Base-by-base conservation (phyloP, 192 early-diverging fungal genomes). In the Chytriomyces hyalinus region DNA sequence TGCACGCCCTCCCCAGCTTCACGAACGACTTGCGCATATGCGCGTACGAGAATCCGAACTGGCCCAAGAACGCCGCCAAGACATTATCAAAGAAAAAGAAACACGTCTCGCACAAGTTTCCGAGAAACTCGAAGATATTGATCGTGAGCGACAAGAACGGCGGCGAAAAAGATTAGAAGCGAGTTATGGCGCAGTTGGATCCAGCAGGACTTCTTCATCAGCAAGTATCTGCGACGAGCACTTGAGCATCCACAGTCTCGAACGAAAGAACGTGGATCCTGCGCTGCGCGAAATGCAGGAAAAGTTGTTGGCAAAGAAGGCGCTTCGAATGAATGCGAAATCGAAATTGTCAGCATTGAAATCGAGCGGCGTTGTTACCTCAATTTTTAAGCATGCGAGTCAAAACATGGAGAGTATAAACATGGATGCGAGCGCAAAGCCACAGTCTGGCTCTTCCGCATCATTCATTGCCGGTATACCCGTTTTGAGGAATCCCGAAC, bases 11-110 rank as follows among this genome's bases (percentile, higher is more conserved):
- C n/a, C n/a, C n/a, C 65, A 87, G 86, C 80, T 89, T 20, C 87
- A 89, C 73, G 87, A 89, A 75, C 78, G 87, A 11, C 74, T 87
- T 1, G 62, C 80, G 15, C 53, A 80, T 3, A 80, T 81, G 6
- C 78, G 80, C 36, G 11, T 50, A 10, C 68, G 65, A 0, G 61
- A 84, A 11, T 15, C 50, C 20, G 79, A 84, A 47, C 44, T 61
- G 4, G 79, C 81, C 50, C 78, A 82, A 10, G 46, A 70, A 48
- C 78, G 75, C n/a, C 67, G 87, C 28, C 49, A 49, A 48, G 84
- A 87, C 63, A 87, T 89, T 45, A 77, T 70, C 4, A 20, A 65
- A 20, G 50, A 75, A 24, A 83, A 84, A 59, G 24, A 65, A 36
- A 51, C 61, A 2, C 69, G 75, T 17, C 63, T 70, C 9, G 43